These are phyloP conservation scores for Euphorbia celastroides DNA, from an alignment of 441 rosid species.

Conservation along the genomic window DNA sequence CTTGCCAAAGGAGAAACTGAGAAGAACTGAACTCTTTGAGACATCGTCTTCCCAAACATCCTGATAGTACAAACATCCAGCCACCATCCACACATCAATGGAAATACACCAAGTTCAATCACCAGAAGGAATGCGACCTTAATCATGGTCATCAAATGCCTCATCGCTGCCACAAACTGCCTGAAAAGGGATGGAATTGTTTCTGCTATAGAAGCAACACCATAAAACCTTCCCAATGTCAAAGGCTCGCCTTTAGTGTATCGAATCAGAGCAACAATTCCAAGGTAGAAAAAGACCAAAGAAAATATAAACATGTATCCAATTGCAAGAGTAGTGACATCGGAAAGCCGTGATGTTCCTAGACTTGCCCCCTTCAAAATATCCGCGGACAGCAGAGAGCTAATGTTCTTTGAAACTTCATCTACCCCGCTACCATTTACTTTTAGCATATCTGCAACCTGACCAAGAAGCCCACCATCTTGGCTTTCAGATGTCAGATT, in stretches of 20 bases:
- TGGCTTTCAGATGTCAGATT: conserved; percentile 75
- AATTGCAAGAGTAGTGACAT: conserved; percentile 88
- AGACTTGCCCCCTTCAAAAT: conserved; percentile 51
- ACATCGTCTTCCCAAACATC: conserved; percentile 96
- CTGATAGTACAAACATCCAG: conserved; percentile 88
- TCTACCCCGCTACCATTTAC: conserved; percentile 54
- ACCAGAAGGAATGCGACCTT: conserved; percentile 97
- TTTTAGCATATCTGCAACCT: conserved; percentile 58
- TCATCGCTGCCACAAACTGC: conserved; percentile 94
- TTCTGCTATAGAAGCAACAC: conserved; percentile 76
- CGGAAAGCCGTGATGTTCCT: conserved; percentile 81
- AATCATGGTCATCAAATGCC: conserved; percentile 98
- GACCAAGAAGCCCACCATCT: conserved; percentile 48
- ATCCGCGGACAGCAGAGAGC: conserved; percentile 48
- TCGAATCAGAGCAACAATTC: conserved; percentile 75
- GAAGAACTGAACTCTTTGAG: conserved; percentile 77
- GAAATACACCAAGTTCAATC: conserved; percentile 98
- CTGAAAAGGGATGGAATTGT: conserved; percentile 89
- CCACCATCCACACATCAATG: conserved; percentile 99
- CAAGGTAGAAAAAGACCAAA: conserved; percentile 70
- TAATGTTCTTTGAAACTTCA: conserved; percentile 51
- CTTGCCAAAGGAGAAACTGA: conserved; percentile 89
- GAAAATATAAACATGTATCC: conserved; percentile 83
- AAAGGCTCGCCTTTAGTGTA: conserved; percentile 95
- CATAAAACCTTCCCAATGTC: conserved; percentile 76